A percentile compares a stretch with the other conserved stretches of the same genome.
phyloP scores from a whole-genome alignment of 2,329 filamentous ascomycete genomes.

The Sarocladium brachiariae region DNA sequence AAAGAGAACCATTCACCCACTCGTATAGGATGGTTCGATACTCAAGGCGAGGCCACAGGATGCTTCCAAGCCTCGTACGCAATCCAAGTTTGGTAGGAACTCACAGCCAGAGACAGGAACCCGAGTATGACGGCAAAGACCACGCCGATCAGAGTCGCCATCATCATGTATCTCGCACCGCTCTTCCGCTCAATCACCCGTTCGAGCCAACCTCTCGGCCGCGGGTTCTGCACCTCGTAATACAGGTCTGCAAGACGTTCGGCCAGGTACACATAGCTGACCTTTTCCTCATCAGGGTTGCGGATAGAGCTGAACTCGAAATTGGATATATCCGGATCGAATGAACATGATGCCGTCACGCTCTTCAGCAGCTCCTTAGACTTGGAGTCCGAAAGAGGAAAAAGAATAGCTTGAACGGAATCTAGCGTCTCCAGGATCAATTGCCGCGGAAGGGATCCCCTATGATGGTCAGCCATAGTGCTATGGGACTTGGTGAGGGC shows the following conservation, averaged over 20 bases:
- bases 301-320: conserved; percentile 10
- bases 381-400: conserved; percentile 12
- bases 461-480: background rate
- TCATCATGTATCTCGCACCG: conserved; percentile 18
- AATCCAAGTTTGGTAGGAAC: conserved; percentile 17
- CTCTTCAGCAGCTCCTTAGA: conserved; percentile 12
- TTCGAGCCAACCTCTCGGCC: conserved; percentile 14
- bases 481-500: background rate
- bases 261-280: conserved; percentile 13
- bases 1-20: too few relatives aligned
- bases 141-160: conserved; percentile 18
- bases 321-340: conserved; percentile 12
- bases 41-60: conserved; percentile 9
- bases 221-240: conserved; percentile 15
- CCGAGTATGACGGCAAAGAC: conserved; percentile 16
- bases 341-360: conserved; percentile 9
- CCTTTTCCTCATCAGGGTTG: conserved; percentile 10
- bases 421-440: conserved; percentile 13
- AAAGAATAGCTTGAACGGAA: conserved; percentile 13
- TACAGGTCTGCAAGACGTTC: conserved; percentile 13
- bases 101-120: conserved; percentile 12
- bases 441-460: conserved; percentile 13
- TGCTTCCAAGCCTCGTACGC: conserved; percentile 18
- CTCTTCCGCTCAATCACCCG: conserved; percentile 15
- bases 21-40: too few relatives aligned